Percentiles rank a stretch among this genome's conserved stretches.
Evolutionary conservation across 2,329 filamentous ascomycete species (phyloP).

Genomic region (Calonectria multiphialidica): DNA sequence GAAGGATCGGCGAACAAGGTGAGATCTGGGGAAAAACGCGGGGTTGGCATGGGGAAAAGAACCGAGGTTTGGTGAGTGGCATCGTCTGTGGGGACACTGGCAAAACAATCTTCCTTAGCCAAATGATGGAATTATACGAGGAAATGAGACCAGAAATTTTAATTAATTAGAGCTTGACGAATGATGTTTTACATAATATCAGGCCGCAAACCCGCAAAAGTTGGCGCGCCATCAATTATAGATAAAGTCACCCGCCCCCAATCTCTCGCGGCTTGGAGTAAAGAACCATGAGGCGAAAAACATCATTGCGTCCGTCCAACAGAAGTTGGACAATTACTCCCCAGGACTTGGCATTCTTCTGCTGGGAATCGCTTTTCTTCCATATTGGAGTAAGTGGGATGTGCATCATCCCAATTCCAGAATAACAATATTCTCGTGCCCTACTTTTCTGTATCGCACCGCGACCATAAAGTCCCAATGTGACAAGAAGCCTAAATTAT

Average conservation of each 20-base stretch:
- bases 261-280: no score
- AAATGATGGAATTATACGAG: background rate
- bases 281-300: no score
- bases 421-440: no score
- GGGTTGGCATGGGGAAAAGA: background rate
- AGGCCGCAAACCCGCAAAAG: background rate
- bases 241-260: background rate
- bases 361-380: no score
- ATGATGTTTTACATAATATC: background rate
- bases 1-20: background rate
- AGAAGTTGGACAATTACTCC: no score
- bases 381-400: no score
- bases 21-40: constrained; percentile 8
- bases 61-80: background rate
- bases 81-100: background rate
- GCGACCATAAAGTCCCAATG: no score
- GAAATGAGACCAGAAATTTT: background rate
- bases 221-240: background rate
- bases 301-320: no score
- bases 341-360: no score
- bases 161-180: background rate
- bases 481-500: background rate
- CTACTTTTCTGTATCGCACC: no score
- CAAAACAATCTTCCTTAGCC: background rate
- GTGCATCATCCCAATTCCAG: no score